These are phyloP conservation scores for Xylariomycetidae sp. DNA, from an alignment of 2,329 filamentous ascomycete species.

Conservation along the genomic window DNA sequence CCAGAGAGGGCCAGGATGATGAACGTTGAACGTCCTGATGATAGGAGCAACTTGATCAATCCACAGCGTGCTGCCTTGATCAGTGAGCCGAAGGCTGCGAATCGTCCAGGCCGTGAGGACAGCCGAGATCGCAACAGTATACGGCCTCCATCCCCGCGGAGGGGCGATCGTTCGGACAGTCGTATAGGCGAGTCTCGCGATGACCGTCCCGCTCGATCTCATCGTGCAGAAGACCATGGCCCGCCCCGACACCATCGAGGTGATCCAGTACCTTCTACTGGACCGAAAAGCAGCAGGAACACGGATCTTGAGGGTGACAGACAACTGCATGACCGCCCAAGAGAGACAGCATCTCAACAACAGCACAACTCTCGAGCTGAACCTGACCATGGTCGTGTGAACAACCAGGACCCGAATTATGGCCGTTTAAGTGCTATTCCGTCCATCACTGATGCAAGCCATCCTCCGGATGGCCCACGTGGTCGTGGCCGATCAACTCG, in stretches of 20 bases:
- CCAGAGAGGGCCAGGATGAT: constrained; percentile 51
- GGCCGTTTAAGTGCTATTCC: constrained; percentile 55
- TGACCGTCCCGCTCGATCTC: constrained; percentile 41
- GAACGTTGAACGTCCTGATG: constrained; percentile 28
- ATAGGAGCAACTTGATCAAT: constrained; percentile 39
- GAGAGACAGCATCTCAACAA: constrained; percentile 36
- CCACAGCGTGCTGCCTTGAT: constrained; percentile 44
- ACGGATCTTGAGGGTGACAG: constrained; percentile 38
- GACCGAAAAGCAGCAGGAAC: constrained; percentile 21
- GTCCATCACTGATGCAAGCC: constrained; percentile 33
- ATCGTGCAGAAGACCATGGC: constrained; percentile 31
- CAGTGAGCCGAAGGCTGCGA: constrained; percentile 32
- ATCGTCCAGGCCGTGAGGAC: constrained; percentile 39
- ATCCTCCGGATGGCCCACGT: constrained; percentile 52
- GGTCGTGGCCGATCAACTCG: constrained; percentile 44
- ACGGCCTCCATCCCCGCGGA: constrained; percentile 44
- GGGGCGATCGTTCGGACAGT: constrained; percentile 32
- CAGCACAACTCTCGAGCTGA: constrained; percentile 38
- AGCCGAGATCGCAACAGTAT: constrained; percentile 35
- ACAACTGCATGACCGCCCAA: constrained; percentile 32
- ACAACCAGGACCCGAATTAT: constrained; percentile 57
- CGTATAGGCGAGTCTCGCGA: constrained; percentile 39
- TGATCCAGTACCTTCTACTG: constrained; percentile 20
- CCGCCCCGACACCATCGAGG: constrained; percentile 25
- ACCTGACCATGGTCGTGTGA: constrained; percentile 43